Evolutionary conservation across 1,284 basidiomycete species (phyloP), one percentile per base, ranked within the genome.

Genomic region (Coniferiporia sulphurascens): DNA sequence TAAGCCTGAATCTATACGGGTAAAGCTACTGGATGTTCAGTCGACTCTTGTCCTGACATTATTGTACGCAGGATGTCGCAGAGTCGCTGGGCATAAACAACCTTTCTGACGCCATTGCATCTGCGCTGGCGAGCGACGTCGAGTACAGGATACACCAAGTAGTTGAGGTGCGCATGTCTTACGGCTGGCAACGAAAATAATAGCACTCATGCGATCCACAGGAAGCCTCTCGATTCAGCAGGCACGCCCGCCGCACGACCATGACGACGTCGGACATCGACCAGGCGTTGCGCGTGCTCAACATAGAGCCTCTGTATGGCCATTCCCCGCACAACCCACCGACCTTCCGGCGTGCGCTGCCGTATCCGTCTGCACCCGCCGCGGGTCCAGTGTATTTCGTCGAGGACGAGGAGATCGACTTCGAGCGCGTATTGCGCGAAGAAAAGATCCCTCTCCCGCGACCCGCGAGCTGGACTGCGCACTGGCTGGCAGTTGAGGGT

Each of bases 401-500:
- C 13, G 93, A 97, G 65, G 96, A 99, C 69, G 94, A 98, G 67
- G 96, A 99, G 73, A 91, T 99, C 60, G 96, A 99, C 74, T 95
- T 99, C 69, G 93, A 95, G 69, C 89, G 87, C 53, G 86, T 94
- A 7, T 74, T 96, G 35, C 84, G 89, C 55, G 89, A 91, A 67
- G 90, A 93, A 69, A 88, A 93, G 70, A 85, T 93, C 34, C 78
- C 82, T 0, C 72, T 93, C 10, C 90, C 91, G 0, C 85, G 86
- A 65, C 87, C 86, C 43, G 84, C 90, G 53, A 84, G 78, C 62
- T 94, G 89, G 86, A 87, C 86, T 22, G 93, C 95, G 3, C 96
- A 99, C 71, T 99, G 96, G 97, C 81, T 99, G 21, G 95, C 96
- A 0, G 93, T 99, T 22, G 96, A 99, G 70, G 96, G 97, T 41